phyloP scores from a whole-genome alignment of 352 stramenopile species.

The Phytophthora ohioensis region DNA sequence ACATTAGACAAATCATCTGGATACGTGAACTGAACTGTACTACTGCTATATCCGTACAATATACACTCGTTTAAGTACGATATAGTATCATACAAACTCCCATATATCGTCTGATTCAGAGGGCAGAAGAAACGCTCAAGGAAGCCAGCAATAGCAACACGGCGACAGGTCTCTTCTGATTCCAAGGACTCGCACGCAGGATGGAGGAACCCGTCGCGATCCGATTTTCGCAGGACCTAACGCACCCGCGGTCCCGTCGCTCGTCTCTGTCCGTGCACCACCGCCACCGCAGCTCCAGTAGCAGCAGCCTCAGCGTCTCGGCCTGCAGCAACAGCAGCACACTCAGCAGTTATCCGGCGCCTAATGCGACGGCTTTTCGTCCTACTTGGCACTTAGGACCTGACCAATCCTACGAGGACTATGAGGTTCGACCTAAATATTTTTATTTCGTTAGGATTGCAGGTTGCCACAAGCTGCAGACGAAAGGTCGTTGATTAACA shows the following conservation, averaged over 20 bases:
- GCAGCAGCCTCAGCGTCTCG: slow-evolving; percentile 49
- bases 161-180: slow-evolving; percentile 23
- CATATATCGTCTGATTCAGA: slow-evolving; percentile 7
- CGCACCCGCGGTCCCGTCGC: slow-evolving; percentile 12
- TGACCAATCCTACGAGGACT: slow-evolving; percentile 47
- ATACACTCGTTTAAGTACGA: slow-evolving; percentile 8
- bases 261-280: slow-evolving; percentile 34
- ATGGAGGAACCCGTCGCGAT: slow-evolving; percentile 31
- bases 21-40: background rate
- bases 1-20: background rate
- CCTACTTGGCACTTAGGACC: slow-evolving; percentile 31
- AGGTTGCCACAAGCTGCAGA: slow-evolving; percentile 2
- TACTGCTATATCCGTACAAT: slow-evolving; percentile 1
- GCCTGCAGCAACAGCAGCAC: slow-evolving; percentile 43
- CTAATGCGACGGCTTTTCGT: slow-evolving; percentile 1
- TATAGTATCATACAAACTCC: background rate
- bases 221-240: slow-evolving; percentile 21
- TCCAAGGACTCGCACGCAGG: background rate
- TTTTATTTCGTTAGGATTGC: background rate
- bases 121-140: slow-evolving; percentile 5
- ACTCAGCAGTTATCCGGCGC: slow-evolving; percentile 35
- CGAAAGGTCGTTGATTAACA: slow-evolving; percentile 19
- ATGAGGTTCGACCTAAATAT: slow-evolving; percentile 30
- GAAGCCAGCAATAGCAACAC: slow-evolving; percentile 17
- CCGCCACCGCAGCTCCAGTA: slow-evolving; percentile 38